phyloP scores from a whole-genome alignment of 1,284 basidiomycete genomes.

The Rhodotorula sp. region DNA sequence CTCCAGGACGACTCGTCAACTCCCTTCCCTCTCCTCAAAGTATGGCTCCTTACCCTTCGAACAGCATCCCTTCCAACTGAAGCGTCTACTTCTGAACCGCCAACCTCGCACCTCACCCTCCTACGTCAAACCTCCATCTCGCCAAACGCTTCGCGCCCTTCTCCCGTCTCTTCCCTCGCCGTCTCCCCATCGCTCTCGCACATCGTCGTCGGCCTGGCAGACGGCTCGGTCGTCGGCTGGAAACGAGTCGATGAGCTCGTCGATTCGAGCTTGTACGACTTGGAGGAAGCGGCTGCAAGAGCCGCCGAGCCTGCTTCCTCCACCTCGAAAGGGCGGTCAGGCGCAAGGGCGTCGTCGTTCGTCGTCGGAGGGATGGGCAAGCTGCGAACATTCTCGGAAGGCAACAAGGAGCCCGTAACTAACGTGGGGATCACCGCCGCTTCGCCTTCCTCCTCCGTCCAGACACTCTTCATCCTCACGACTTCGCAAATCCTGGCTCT shows the following conservation, averaged over 20 bases:
- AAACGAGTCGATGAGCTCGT: slow-evolving; percentile 81
- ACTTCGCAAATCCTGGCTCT: slow-evolving; percentile 76
- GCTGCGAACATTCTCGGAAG: slow-evolving; percentile 43
- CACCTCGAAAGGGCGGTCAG: background rate
- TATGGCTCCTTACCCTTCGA: slow-evolving; percentile 79
- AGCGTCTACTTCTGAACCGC: background rate
- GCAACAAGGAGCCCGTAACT: slow-evolving; percentile 73
- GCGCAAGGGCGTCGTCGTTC: slow-evolving; percentile 48
- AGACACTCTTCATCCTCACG: slow-evolving; percentile 75
- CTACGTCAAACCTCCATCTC: slow-evolving; percentile 55
- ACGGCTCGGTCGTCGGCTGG: slow-evolving; percentile 90
- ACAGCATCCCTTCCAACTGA: slow-evolving; percentile 70
- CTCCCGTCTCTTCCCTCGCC: slow-evolving; percentile 80
- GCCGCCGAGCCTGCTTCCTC: slow-evolving; percentile 47
- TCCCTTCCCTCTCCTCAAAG: slow-evolving; percentile 61
- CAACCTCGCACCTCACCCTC: slow-evolving; percentile 54
- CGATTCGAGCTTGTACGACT: slow-evolving; percentile 27
- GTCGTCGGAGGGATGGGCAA: slow-evolving; percentile 45
- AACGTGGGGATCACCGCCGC: slow-evolving; percentile 73
- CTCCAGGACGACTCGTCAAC: slow-evolving; percentile 51
- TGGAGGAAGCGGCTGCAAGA: slow-evolving; percentile 29
- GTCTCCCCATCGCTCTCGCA: slow-evolving; percentile 77
- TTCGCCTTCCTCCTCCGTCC: background rate
- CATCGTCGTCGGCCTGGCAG: slow-evolving; percentile 84
- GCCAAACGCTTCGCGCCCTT: slow-evolving; percentile 53